Evolutionary conservation across 2,329 filamentous ascomycete genomes (phyloP).

Genomic region (Ophiocordyceps camponoti-rufipedis): DNA sequence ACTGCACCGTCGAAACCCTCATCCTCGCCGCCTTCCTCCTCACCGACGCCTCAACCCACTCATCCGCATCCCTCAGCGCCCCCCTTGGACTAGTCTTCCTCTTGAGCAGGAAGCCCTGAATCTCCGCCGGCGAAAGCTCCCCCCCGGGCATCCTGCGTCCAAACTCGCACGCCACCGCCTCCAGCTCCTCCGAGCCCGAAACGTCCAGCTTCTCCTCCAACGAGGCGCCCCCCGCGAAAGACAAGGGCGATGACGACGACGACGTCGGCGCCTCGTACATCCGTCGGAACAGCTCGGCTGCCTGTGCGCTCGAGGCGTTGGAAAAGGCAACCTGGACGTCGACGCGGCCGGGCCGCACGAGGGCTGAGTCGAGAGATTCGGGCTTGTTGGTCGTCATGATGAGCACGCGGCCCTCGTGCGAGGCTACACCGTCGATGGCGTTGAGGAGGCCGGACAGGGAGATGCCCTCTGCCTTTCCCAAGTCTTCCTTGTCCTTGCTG

Average conservation of each 20-base stretch:
- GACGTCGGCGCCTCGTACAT: constrained; percentile 33
- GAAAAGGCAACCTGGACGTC: constrained; percentile 51
- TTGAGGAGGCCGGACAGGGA: constrained; percentile 67
- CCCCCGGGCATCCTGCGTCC: constrained; percentile 31
- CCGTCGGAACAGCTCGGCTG: constrained; percentile 37
- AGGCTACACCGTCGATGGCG: constrained; percentile 66
- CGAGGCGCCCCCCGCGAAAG: too few species aligned
- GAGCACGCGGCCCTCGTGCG: constrained; percentile 59
- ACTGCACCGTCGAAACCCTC: constrained; percentile 28
- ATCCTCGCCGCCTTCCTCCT: constrained; percentile 30
- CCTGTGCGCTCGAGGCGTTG: constrained; percentile 34
- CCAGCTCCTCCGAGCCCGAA: constrained; percentile 18
- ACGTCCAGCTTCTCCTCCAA: constrained; percentile 11
- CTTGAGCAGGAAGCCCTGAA: constrained; percentile 47
- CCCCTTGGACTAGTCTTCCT: constrained; percentile 38
- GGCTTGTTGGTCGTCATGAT: constrained; percentile 73
- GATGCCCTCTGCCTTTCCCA: constrained; percentile 26
- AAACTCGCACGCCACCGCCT: constrained; percentile 28
- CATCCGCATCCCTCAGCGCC: constrained; percentile 32
- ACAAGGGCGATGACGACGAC: too few species aligned
- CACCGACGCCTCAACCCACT: constrained; percentile 33
- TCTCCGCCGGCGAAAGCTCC: constrained; percentile 39
- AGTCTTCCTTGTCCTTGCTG: constrained; percentile 4
- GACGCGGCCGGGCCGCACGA: constrained; percentile 56
- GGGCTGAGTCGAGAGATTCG: constrained; percentile 52